These are phyloP conservation scores for Neoboletus subvelutipes DNA, from an alignment of 768 basidiomycete genomes.

Conservation along the genomic window DNA sequence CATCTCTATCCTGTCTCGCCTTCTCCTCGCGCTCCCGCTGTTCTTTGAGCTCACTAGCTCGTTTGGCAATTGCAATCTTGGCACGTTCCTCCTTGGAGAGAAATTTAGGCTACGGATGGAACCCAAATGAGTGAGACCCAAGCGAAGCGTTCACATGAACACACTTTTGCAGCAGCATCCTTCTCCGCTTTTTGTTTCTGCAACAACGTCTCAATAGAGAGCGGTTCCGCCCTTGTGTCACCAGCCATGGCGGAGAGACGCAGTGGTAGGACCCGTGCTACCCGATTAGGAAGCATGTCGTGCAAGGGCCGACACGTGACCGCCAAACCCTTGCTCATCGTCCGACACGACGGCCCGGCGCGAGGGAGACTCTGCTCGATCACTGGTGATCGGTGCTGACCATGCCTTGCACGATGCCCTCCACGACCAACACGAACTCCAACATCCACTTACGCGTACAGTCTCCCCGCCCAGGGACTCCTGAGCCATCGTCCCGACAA, in stretches of 20 bases:
- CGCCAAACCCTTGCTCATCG: conserved; percentile 18
- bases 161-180: conserved; percentile 86
- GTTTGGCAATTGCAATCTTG: conserved; percentile 82
- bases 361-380: conserved; percentile 17
- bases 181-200: conserved; percentile 87
- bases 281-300: conserved; percentile 13
- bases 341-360: conserved; percentile 26
- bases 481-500: conserved; percentile 60
- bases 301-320: conserved; percentile 19
- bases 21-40: conserved; percentile 67
- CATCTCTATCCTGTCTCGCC: conserved; percentile 59
- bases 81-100: conserved; percentile 91
- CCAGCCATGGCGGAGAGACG: conserved; percentile 38
- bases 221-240: conserved; percentile 53
- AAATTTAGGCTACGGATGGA: conserved; percentile 76
- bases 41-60: conserved; percentile 77
- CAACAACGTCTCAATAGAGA: conserved; percentile 86
- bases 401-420: conserved; percentile 17
- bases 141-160: conserved; percentile 2
- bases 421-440: neutral
- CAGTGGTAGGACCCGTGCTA: neutral
- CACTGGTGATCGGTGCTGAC: conserved; percentile 16
- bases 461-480: conserved; percentile 57
- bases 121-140: neutral
- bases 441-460: conserved; percentile 31